Conservation (phyloP, 768 basidiomycete species). For the Boletus barrowsii region DNA sequence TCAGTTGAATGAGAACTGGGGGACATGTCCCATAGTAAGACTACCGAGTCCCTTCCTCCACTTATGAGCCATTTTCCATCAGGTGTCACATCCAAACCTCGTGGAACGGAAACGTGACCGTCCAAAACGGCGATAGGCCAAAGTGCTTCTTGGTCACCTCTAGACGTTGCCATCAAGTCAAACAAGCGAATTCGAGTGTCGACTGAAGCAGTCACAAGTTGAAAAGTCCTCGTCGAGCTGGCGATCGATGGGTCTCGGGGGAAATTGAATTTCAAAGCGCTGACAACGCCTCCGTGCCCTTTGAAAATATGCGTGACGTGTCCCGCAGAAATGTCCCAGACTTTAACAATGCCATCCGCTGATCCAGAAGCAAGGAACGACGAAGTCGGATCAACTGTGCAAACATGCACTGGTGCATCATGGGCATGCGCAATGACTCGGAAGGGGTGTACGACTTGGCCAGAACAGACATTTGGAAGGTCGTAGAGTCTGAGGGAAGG, state of each 20-base stretch:
- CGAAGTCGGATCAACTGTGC: conserved; percentile 78
- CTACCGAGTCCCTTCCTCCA: conserved; percentile 90
- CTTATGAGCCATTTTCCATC: conserved; percentile 91
- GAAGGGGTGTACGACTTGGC: conserved; percentile 59
- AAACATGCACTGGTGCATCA: conserved; percentile 91
- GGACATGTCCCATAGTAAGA: conserved; percentile 85
- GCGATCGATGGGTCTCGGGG: conserved; percentile 56
- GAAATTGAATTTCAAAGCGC: conserved; percentile 83
- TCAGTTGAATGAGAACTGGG: background rate
- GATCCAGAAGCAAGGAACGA: conserved; percentile 93
- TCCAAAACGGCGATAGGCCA: conserved; percentile 83
- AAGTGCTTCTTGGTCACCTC: conserved; percentile 51
- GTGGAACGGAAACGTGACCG: conserved; percentile 92
- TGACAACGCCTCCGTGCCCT: conserved; percentile 97
- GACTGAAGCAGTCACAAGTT: conserved; percentile 85
- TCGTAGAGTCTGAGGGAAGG: conserved; percentile 82
- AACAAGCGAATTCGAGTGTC: conserved; percentile 93
- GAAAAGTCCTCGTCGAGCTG: conserved; percentile 54
- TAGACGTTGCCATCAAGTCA: conserved; percentile 68
- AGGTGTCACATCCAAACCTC: conserved; percentile 78
- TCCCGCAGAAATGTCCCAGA: conserved; percentile 88
- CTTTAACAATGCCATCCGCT: conserved; percentile 94
- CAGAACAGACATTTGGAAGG: conserved; percentile 50
- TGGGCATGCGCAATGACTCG: conserved; percentile 84
- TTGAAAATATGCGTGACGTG: conserved; percentile 93